Percentiles rank a stretch among this genome's conserved stretches.
Evolutionary conservation across 805 yeast genomes (phyloP).

Genomic region (Alloascoidea hylecoeti): DNA sequence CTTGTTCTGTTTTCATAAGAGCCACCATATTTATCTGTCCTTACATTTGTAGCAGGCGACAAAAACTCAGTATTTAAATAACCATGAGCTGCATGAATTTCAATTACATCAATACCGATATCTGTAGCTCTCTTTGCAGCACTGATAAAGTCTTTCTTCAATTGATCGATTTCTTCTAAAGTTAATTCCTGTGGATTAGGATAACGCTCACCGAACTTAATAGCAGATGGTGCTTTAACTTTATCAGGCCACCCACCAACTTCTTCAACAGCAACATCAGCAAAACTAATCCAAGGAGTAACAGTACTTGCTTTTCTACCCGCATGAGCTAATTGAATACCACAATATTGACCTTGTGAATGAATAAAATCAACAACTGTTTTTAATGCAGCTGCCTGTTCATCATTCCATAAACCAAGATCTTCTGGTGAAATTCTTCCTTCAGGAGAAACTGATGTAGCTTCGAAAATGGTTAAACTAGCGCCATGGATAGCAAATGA

Average conservation of each 20-base stretch:
- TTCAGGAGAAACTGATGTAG: slow-evolving; percentile 23
- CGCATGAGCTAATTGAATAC: slow-evolving; percentile 40
- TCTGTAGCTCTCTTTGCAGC: slow-evolving; percentile 36
- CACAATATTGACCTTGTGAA: slow-evolving; percentile 25
- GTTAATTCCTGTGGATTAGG: slow-evolving; percentile 27
- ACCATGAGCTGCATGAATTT: slow-evolving; percentile 55
- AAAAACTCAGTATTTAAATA: slow-evolving; percentile 35
- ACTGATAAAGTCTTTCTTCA: slow-evolving; percentile 26
- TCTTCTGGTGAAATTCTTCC: slow-evolving; percentile 30
- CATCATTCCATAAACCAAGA: slow-evolving; percentile 35
- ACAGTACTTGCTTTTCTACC: slow-evolving; percentile 32
- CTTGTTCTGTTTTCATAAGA: slow-evolving; percentile 41
- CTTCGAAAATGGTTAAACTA: slow-evolving; percentile 32
- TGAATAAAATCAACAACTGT: slow-evolving; percentile 27
- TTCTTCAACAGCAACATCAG: too few species aligned
- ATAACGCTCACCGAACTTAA: too few species aligned
- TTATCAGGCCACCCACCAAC: too few species aligned
- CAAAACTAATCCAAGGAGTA: too few species aligned
- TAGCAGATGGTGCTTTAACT: too few species aligned
- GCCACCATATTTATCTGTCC: slow-evolving; percentile 56
- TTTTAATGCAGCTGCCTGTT: slow-evolving; percentile 27
- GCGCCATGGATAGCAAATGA: slow-evolving; percentile 32
- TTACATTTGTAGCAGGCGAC: slow-evolving; percentile 28
- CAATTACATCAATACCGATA: slow-evolving; percentile 50
- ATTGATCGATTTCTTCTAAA: slow-evolving; percentile 21